Percentiles rank a stretch among this genome's conserved stretches.
Evolutionary conservation across 2,329 filamentous ascomycete genomes (phyloP).

Genomic region (Fusarium liriodendri): DNA sequence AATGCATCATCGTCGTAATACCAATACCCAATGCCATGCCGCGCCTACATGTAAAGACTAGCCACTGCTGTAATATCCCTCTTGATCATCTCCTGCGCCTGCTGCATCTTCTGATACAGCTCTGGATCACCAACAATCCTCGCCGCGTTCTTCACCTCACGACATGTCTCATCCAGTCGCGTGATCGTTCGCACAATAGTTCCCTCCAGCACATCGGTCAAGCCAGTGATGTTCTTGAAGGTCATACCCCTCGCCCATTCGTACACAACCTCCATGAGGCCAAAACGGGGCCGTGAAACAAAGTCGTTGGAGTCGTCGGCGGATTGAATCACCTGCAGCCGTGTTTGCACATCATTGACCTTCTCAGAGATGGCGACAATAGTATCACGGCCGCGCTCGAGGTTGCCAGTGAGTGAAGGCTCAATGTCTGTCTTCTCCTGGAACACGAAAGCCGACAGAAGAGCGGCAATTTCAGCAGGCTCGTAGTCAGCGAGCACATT

Average conservation of each 20-base stretch:
- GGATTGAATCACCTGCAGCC: conserved; percentile 91
- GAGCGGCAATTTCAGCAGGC: conserved; percentile 93
- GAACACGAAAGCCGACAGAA: conserved; percentile 95
- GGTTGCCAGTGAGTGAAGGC: conserved; percentile 82
- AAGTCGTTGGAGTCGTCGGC: conserved; percentile 95
- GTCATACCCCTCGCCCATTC: conserved; percentile 99
- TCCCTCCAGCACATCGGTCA: conserved; percentile 96
- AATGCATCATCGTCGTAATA: neutral
- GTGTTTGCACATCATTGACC: conserved; percentile 88
- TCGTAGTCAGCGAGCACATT: conserved; percentile 97
- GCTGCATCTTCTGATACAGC: conserved; percentile 96
- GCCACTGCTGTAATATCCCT: conserved; percentile 92
- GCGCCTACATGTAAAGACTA: conserved; percentile 84
- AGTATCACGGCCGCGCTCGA: conserved; percentile 84
- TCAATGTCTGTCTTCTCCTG: conserved; percentile 92
- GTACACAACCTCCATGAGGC: conserved; percentile 96
- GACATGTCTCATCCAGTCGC: conserved; percentile 91
- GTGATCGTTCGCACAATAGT: conserved; percentile 97
- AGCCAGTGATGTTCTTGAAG: conserved; percentile 95
- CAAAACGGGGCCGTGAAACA: conserved; percentile 86
- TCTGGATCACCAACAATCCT: conserved; percentile 94
- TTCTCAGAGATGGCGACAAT: conserved; percentile 93
- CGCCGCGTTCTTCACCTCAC: conserved; percentile 97
- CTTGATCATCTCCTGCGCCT: conserved; percentile 97
- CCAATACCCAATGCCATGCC: neutral